Evolutionary conservation across 352 stramenopile species (phyloP).

Genomic region (Phytophthora sp.): DNA sequence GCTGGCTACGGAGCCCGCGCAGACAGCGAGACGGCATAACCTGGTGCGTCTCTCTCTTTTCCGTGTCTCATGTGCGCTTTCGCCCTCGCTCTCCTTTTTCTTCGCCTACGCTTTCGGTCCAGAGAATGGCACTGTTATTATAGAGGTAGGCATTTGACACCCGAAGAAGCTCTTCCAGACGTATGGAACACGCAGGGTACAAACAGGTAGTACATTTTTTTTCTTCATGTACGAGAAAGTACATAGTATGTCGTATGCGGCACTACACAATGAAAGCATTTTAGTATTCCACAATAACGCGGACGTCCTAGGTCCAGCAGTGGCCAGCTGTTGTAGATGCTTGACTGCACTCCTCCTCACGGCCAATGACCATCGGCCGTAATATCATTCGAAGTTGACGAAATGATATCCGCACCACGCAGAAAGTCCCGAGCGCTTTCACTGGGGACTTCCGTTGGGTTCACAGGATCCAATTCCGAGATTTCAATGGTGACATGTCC

Average conservation of each 20-base stretch:
- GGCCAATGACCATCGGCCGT: too few relatives aligned
- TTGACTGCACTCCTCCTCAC: too few relatives aligned
- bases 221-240: constrained; percentile 40
- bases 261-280: constrained; percentile 17
- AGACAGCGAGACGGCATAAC: constrained; percentile 36
- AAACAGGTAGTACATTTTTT: constrained; percentile 27
- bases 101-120: constrained; percentile 20
- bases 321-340: too few relatives aligned
- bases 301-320: too few relatives aligned
- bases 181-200: constrained; percentile 29
- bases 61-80: constrained; percentile 1
- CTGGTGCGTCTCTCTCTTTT: constrained; percentile 17
- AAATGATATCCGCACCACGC: too few relatives aligned
- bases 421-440: too few relatives aligned
- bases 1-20: constrained; percentile 10
- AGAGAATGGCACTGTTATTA: constrained; percentile 26
- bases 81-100: constrained; percentile 7
- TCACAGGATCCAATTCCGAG: too few relatives aligned
- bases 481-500: too few relatives aligned
- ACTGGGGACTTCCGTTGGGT: too few relatives aligned
- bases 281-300: constrained; percentile 22
- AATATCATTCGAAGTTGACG: too few relatives aligned
- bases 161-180: constrained; percentile 32
- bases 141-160: constrained; percentile 28
- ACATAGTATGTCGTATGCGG: constrained; percentile 23